These are phyloP conservation scores for Cladosporium sp. DNA, from an alignment of 2,329 filamentous ascomycete species.

Conservation along the genomic window DNA sequence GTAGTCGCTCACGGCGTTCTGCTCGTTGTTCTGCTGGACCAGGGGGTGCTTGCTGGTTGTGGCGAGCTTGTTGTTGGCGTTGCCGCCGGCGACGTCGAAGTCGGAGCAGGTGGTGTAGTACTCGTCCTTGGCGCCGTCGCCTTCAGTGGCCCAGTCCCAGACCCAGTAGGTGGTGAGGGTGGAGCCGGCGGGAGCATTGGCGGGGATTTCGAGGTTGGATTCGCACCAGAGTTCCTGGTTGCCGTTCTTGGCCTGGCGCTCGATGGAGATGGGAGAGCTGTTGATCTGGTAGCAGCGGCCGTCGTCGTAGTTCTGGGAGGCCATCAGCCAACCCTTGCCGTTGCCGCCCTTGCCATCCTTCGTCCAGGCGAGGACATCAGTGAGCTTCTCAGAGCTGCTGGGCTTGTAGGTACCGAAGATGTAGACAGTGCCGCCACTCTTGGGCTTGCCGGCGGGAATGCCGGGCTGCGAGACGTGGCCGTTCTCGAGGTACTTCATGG, in stretches of 20 bases:
- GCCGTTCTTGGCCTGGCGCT: constrained; percentile 53
- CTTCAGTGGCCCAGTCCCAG: constrained; percentile 76
- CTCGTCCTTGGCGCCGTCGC: constrained; percentile 45
- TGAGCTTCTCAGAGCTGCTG: constrained; percentile 50
- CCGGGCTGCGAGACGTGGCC: constrained; percentile 42
- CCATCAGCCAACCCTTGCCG: constrained; percentile 66
- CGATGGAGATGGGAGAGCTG: constrained; percentile 47
- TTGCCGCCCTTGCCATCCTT: constrained; percentile 74
- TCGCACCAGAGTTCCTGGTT: constrained; percentile 70
- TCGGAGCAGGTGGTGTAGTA: constrained; percentile 56
- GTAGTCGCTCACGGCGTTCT: constrained; percentile 34
- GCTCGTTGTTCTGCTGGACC: constrained; percentile 38
- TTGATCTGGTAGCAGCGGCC: constrained; percentile 82
- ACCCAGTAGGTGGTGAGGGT: constrained; percentile 88
- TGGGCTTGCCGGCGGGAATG: constrained; percentile 37
- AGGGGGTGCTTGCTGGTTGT: constrained; percentile 22
- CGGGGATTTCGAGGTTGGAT: constrained; percentile 69
- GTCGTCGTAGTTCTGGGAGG: constrained; percentile 79
- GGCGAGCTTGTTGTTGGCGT: background rate
- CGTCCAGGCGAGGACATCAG: constrained; percentile 73
- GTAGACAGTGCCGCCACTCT: constrained; percentile 40
- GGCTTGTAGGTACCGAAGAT: constrained; percentile 46
- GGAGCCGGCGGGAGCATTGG: constrained; percentile 50
- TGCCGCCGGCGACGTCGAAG: constrained; percentile 40
- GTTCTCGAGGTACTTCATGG: constrained; percentile 47